A percentile compares a stretch with the other conserved stretches of the same genome.
These are phyloP conservation scores for Penicillium mononematosum DNA, from an alignment of 495 filamentous ascomycete species.

Conservation along the genomic window DNA sequence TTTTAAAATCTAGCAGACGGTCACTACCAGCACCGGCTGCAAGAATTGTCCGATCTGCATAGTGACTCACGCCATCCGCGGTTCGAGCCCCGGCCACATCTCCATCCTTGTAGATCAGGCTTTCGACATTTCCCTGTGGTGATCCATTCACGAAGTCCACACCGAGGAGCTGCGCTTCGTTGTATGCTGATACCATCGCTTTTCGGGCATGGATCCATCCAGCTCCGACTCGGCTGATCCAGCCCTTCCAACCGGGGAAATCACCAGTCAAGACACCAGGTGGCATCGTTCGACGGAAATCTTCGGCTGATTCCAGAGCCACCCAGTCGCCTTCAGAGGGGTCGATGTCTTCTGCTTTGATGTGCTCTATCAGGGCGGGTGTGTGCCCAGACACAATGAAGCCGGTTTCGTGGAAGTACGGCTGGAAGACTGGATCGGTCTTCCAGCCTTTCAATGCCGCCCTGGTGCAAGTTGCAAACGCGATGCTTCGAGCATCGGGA, in stretches of 20 bases:
- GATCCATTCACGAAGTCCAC: constrained; percentile 44
- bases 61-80: constrained; percentile 33
- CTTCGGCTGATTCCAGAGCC: constrained; percentile 35
- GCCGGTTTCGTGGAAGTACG: constrained; percentile 51
- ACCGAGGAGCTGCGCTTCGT: constrained; percentile 45
- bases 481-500: constrained; percentile 32
- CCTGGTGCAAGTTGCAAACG: constrained; percentile 35
- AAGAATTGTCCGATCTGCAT: constrained; percentile 44
- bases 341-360: constrained; percentile 37
- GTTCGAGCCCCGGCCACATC: constrained; percentile 36
- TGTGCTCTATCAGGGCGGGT: constrained; percentile 35
- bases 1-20: constrained; percentile 48
- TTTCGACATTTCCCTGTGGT: constrained; percentile 35
- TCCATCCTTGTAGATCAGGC: constrained; percentile 32
- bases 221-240: constrained; percentile 39
- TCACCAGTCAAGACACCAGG: constrained; percentile 49
- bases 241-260: constrained; percentile 53
- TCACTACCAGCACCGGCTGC: constrained; percentile 50
- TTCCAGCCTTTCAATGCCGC: constrained; percentile 47
- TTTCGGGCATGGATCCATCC: constrained; percentile 53
- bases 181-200: constrained; percentile 45
- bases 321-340: constrained; percentile 27
- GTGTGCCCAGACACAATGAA: constrained; percentile 46
- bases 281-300: constrained; percentile 53
- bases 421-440: constrained; percentile 46